Evolutionary conservation across 495 filamentous ascomycete genomes (phyloP).

Genomic region (Podospora pseudocomata): DNA sequence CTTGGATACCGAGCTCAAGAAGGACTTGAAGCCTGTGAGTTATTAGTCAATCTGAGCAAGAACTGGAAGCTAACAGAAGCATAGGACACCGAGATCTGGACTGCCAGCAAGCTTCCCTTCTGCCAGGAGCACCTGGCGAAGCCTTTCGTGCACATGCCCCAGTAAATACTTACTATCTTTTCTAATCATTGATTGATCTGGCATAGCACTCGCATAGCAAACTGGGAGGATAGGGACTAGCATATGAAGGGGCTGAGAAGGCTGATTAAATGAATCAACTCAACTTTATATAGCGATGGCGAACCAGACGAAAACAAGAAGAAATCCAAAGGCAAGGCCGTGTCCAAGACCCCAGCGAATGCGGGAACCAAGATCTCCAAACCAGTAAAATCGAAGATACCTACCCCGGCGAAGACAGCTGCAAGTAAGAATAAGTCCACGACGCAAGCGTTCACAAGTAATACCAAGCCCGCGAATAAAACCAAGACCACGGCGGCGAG

Average conservation of each 20-base stretch:
- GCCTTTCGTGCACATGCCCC: conserved; percentile 59
- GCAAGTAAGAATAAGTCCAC: not conserved
- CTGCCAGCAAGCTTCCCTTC: conserved; percentile 63
- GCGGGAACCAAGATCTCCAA: not conserved
- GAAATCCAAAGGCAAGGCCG: not conserved
- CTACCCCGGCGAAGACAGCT: not conserved
- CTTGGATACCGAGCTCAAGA: conserved; percentile 60
- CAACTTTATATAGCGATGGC: not conserved
- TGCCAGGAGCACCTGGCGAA: conserved; percentile 60
- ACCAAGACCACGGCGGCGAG: not conserved
- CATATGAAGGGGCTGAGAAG: not conserved
- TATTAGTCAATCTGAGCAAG: not conserved
- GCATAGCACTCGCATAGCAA: not conserved
- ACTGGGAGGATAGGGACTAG: not conserved
- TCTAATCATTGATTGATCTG: conserved; percentile 6
- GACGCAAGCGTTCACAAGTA: not conserved
- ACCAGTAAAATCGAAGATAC: no score
- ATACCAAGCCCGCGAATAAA: not conserved
- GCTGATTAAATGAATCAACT: not conserved
- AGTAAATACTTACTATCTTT: conserved; percentile 35
- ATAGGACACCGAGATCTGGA: conserved; percentile 68
- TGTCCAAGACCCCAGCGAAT: not conserved
- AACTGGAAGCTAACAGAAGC: not conserved
- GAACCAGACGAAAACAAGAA: not conserved
- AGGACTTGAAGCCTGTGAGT: conserved; percentile 61